Base-by-base conservation (phyloP, 306 rosid species). In the Alnus rubra region DNA sequence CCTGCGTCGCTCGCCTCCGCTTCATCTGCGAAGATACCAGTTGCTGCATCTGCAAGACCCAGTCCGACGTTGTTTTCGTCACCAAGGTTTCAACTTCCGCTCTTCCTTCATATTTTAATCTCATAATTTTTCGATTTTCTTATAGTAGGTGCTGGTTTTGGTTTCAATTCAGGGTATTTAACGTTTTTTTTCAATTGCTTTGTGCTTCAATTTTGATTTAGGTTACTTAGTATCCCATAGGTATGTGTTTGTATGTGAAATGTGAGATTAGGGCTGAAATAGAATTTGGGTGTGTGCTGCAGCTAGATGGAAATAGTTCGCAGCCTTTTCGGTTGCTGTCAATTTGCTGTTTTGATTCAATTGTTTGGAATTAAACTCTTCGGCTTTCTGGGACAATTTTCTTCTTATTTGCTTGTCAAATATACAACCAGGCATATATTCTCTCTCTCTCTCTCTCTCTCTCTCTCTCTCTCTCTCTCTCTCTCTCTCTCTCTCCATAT, bases 31-130 rank as follows among this genome's bases (percentile, higher is more conserved):
- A 72, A 30, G 86, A 83, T 75, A 53, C 35, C 31, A 72, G 3
- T 52, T 83, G 86, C 77, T 83, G 86, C 69, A 10, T 83, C 69
- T 83, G 86, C 86, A 83, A 83, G 83, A 69, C 77, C 75, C 77
- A 74, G 42, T 78, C 83, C 6, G 49, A 64, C 62, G 67, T 70
- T 42, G 28, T 83, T 60, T 83, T 83, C 67, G 77, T 83, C 71
- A 79, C 83, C n/a, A 83, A 83, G 86, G 86, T 83, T 59, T 59
- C 71, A 16, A 39, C 28, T 67, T 67, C 5, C 8, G 7, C 45
- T 33, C 50, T 18, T 7, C 10, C 69, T 63, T 12, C 33, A 7
- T 72, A 44, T 8, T 28, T 39, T 69, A 44, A 39, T 4, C 37
- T 5, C 31, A 2, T 42, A 1, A 37, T 19, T 74, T 7, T 39